These are phyloP conservation scores for Lineolata rhizophorae DNA, from an alignment of 495 filamentous ascomycete genomes.

Conservation along the genomic window DNA sequence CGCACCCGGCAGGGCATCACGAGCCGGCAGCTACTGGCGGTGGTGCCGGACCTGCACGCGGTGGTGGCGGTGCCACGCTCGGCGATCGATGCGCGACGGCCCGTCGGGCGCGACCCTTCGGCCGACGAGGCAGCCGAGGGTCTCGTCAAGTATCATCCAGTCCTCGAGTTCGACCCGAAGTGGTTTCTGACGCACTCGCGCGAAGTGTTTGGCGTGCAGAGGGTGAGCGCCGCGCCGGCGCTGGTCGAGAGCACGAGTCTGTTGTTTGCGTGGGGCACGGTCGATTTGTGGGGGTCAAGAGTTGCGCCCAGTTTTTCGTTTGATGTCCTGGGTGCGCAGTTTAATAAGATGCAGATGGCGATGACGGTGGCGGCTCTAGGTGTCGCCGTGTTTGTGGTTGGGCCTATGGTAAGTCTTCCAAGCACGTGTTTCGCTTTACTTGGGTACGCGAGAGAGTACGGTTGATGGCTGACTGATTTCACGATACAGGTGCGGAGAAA, in stretches of 20 bases:
- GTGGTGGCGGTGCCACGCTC: conserved; percentile 60
- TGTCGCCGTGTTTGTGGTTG: conserved; percentile 49
- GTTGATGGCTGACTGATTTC: conserved; percentile 4
- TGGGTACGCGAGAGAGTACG: too few species aligned
- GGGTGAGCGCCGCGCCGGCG: conserved; percentile 50
- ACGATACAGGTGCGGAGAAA: conserved; percentile 24
- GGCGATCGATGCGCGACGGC: conserved; percentile 70
- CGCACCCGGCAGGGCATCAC: conserved; percentile 89
- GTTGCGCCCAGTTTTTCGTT: conserved; percentile 71
- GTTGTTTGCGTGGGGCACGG: conserved; percentile 71
- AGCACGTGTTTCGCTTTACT: conserved; percentile 18
- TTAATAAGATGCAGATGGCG: conserved; percentile 70
- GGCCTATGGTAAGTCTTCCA: conserved; percentile 49
- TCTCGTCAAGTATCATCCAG: conserved; percentile 48
- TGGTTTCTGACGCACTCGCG: conserved; percentile 64
- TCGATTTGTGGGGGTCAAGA: conserved; percentile 72
- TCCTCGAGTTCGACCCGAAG: conserved; percentile 66
- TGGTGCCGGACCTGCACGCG: conserved; percentile 42
- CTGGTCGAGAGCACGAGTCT: conserved; percentile 84
- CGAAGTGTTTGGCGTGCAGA: conserved; percentile 53
- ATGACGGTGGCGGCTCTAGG: conserved; percentile 59
- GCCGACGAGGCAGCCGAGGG: conserved; percentile 66
- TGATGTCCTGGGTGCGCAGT: conserved; percentile 80
- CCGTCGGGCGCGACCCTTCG: conserved; percentile 65
- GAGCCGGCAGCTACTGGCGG: conserved; percentile 56